A percentile compares a stretch with the other conserved stretches of the same genome.
phyloP scores from a whole-genome alignment of 345 rosid species.

The Hibiscus syriacus region DNA sequence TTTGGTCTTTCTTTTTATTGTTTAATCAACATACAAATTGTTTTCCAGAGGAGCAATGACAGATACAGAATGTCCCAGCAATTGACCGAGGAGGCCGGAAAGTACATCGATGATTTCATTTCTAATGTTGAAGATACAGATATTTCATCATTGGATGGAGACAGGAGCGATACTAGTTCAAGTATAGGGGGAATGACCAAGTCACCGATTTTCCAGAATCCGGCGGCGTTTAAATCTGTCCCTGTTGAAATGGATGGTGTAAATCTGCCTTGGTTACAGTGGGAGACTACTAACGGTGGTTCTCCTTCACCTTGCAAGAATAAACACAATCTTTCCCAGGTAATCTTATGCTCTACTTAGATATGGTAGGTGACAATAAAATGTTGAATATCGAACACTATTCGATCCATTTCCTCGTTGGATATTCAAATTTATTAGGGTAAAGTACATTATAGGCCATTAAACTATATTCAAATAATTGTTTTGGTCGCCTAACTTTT shows the following conservation, averaged over 20 bases:
- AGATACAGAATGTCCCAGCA: conserved; percentile 60
- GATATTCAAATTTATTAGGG: no score
- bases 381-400: neutral
- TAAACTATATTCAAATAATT: no score
- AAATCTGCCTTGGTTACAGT: conserved; percentile 82
- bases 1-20: neutral
- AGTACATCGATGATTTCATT: conserved; percentile 79
- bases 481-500: no score
- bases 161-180: conserved; percentile 87
- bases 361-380: neutral
- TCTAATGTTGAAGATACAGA: conserved; percentile 89
- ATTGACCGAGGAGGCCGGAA: conserved; percentile 85
- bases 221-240: conserved; percentile 26
- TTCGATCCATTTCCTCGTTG: neutral
- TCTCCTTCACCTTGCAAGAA: conserved; percentile 34
- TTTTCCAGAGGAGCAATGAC: conserved; percentile 63
- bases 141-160: conserved; percentile 89
- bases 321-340: conserved; percentile 38
- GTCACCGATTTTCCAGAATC: conserved; percentile 33
- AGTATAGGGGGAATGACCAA: conserved; percentile 43
- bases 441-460: no score
- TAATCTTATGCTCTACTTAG: conserved; percentile 15
- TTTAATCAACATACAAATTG: neutral
- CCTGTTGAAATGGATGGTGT: conserved; percentile 85
- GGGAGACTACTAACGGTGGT: conserved; percentile 77